These are phyloP conservation scores for Murraya paniculata DNA, from an alignment of 345 rosid genomes.

Conservation along the genomic window DNA sequence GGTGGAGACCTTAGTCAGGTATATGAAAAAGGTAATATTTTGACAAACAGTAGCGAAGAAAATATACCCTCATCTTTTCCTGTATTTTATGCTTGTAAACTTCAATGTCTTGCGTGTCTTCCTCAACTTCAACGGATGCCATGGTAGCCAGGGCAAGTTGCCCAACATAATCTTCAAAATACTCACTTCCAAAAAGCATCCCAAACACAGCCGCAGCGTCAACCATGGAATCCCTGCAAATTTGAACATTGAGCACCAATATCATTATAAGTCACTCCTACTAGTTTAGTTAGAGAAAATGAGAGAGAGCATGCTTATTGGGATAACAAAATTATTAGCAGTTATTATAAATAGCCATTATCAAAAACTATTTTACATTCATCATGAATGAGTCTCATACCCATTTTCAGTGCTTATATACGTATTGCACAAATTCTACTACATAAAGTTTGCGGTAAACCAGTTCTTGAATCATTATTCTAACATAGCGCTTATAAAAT, in stretches of 20 bases:
- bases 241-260: neutral
- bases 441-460: neutral
- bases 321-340: neutral
- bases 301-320: neutral
- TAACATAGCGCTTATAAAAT: neutral
- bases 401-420: neutral
- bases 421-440: neutral
- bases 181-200: conserved; percentile 88
- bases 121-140: conserved; percentile 54
- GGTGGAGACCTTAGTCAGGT: neutral
- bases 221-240: conserved; percentile 73
- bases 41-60: neutral
- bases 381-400: neutral
- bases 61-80: conserved; percentile 68
- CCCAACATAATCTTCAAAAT: conserved; percentile 89
- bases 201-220: conserved; percentile 94
- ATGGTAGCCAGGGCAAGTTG: conserved; percentile 77
- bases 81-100: conserved; percentile 42
- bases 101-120: conserved; percentile 49
- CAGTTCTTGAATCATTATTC: no score
- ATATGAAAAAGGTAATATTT: neutral
- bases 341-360: neutral
- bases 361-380: neutral
- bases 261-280: neutral
- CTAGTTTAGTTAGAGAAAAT: neutral